phyloP scores from a whole-genome alignment of 768 basidiomycete species.

The Piloderma croceum region DNA sequence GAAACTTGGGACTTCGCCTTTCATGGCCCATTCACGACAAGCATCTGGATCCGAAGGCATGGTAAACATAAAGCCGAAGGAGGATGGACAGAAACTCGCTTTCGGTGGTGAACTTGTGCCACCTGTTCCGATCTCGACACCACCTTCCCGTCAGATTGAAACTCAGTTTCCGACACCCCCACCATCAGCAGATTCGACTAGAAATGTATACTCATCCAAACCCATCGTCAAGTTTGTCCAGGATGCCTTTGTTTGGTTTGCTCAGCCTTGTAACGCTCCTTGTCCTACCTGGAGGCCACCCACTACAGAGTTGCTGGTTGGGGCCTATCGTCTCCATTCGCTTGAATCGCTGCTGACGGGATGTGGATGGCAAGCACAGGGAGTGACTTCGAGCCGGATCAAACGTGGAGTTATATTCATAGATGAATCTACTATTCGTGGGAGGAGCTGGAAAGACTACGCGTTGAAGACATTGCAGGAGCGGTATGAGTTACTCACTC shows the following conservation, averaged over 20 bases:
- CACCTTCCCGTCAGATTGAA: not conserved
- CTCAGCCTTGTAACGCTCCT: constrained; percentile 6
- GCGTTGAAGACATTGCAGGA: not conserved
- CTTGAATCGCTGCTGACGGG: constrained; percentile 42
- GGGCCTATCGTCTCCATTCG: constrained; percentile 33
- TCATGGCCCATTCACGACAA: no score
- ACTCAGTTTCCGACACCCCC: not conserved
- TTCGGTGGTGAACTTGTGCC: not conserved
- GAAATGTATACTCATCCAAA: constrained; percentile 9
- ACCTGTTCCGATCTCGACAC: not conserved
- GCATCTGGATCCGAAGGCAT: no score
- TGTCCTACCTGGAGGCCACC: constrained; percentile 29
- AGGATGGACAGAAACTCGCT: not conserved
- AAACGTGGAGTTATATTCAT: constrained; percentile 35
- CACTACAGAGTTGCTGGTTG: constrained; percentile 26
- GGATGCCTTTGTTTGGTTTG: constrained; percentile 17
- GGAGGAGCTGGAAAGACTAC: not conserved
- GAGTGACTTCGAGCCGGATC: constrained; percentile 7
- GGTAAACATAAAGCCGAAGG: not conserved
- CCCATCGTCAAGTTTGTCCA: constrained; percentile 12
- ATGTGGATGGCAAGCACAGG: constrained; percentile 36
- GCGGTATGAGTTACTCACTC: not conserved
- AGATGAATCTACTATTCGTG: constrained; percentile 15
- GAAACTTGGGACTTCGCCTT: no score
- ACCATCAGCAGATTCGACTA: not conserved